Evolutionary conservation across 805 yeast genomes (phyloP), one percentile per base, ranked within the genome.

Genomic region (Wickerhamomyces silvicola): DNA sequence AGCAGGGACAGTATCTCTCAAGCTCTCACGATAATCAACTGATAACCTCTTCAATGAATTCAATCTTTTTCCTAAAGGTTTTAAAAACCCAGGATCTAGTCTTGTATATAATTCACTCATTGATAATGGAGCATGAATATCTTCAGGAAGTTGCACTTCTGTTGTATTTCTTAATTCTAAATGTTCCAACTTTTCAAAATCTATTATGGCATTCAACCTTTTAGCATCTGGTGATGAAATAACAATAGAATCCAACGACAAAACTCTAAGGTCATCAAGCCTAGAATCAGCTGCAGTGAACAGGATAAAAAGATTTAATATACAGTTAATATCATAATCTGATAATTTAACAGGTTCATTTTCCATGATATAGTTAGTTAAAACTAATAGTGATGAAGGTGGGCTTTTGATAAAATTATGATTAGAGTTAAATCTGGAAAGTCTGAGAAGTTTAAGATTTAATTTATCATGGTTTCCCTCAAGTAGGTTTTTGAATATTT

Each of bases 21-120:
- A 30, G 11, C 62, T 54, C 41, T 69, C 72, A 30, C 66, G 51
- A 39, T 53, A 61, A 36, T 70, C 74, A 5, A 70, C 41, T 11
- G 48, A 45, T 17, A 68, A 38, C 11, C 46, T 46, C 17, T 41
- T 47, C 22, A 67, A 37, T 8, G 34, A 45, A 1, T 15, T 35
- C 16, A 66, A 45, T 21, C 43, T 30, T 2, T 54, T 52, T 1
- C 54, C 54, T 3, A 64, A 33, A 10, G 33, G 28, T 6, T 31
- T 31, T 26, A 60, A 41, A 29, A 63, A 58, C 9, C 57, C 52
- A n/a, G 37, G 24, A 17, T 48, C 46, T 13, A 41, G 25, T 11
- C 27, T 26, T 2, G 33, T 25, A 12, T 33, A 35, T 3, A 50
- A 27, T 18, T 45, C 45, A 10, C 28, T 30, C 39, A 37, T 28